Base-by-base conservation (phyloP, 1,284 basidiomycete genomes). In the Ustilago bromivora region DNA sequence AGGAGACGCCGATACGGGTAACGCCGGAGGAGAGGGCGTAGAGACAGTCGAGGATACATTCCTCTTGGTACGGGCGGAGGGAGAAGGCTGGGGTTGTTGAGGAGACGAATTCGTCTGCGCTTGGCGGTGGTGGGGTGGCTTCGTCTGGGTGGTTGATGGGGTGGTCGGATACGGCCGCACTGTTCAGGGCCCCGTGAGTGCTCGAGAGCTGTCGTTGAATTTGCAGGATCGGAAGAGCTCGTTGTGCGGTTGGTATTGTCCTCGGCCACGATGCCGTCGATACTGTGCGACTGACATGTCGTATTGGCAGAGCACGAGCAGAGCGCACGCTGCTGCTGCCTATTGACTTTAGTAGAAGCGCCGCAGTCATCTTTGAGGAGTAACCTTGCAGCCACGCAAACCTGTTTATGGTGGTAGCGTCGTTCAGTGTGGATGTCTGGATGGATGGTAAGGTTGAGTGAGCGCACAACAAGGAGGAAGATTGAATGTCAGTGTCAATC, bases 1-100 rank as follows among this genome's bases (percentile, higher is more conserved):
- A 89, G 13, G 93, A 96, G 28, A 96, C 93, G n/a, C 95, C 95
- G 55, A 98, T 93, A 28, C 95, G 91, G 2, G 90, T 90, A 34
- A 87, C 65, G 5, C 88, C 89, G 15, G 91, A 90, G 31, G 87
- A 83, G 23, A 98, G 88, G 1, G 95, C 93, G 12, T 90, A 89
- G 3, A 92, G 88, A 83, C 95, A 97, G 4, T 93, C 90, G 23
- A 90, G 88, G 38, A 98, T 89, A 83, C 94, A 96, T n/a, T 91
- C 89, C 77, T 93, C 90, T 84, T 98, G 96, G 85, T 98, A 98
- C 0, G 95, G 94, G 13, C 96, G 80, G 32, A 67, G 85, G 85
- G 90, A 59, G 40, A 77, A 64, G 2, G 61, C 31, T 47, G 43
- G 43, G 12, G 57, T 36, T 10, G 57, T 36, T 6, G 34, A 13